Evolutionary conservation across 2,329 filamentous ascomycete genomes (phyloP).

Genomic region (Talaromyces sp.): DNA sequence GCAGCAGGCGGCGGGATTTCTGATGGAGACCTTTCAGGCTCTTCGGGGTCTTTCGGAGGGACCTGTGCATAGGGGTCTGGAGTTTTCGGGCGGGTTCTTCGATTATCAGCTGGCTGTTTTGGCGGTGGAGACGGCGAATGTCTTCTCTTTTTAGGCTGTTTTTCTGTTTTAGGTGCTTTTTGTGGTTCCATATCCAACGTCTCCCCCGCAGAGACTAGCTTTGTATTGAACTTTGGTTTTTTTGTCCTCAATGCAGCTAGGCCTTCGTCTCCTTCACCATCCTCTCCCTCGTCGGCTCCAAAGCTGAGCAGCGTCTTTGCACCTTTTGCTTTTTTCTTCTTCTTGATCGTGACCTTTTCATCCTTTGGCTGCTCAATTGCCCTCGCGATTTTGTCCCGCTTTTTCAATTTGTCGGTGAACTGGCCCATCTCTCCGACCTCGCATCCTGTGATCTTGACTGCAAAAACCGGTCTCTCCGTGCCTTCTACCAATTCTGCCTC

Average conservation of each 20-base stretch:
- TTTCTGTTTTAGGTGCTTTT: neutral
- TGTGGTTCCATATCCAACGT: slow-evolving; percentile 15
- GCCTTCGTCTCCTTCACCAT: slow-evolving; percentile 26
- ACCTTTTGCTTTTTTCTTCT: slow-evolving; percentile 38
- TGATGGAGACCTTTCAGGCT: slow-evolving; percentile 30
- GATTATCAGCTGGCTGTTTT: slow-evolving; percentile 20
- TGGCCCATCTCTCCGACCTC: slow-evolving; percentile 44
- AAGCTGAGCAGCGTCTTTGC: slow-evolving; percentile 45
- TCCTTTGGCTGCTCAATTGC: slow-evolving; percentile 17
- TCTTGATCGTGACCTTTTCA: slow-evolving; percentile 30
- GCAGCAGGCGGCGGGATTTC: slow-evolving; percentile 22
- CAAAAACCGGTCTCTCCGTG: slow-evolving; percentile 79
- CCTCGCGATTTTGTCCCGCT: slow-evolving; percentile 33
- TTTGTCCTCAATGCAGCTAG: slow-evolving; percentile 26
- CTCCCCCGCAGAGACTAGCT: slow-evolving; percentile 34
- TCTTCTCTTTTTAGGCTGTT: slow-evolving; percentile 23
- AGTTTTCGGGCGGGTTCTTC: slow-evolving; percentile 31
- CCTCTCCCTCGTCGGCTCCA: slow-evolving; percentile 39
- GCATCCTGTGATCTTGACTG: slow-evolving; percentile 62
- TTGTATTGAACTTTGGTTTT: slow-evolving; percentile 48
- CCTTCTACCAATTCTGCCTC: slow-evolving; percentile 77
- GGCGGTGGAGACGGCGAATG: slow-evolving; percentile 29
- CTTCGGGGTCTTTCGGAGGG: slow-evolving; percentile 42
- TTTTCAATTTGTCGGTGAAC: slow-evolving; percentile 41
- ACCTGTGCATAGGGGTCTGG: slow-evolving; percentile 42